Evolutionary conservation across 371 early-diverging fungal species (phyloP).

Genomic region (Massospora cicadina): DNA sequence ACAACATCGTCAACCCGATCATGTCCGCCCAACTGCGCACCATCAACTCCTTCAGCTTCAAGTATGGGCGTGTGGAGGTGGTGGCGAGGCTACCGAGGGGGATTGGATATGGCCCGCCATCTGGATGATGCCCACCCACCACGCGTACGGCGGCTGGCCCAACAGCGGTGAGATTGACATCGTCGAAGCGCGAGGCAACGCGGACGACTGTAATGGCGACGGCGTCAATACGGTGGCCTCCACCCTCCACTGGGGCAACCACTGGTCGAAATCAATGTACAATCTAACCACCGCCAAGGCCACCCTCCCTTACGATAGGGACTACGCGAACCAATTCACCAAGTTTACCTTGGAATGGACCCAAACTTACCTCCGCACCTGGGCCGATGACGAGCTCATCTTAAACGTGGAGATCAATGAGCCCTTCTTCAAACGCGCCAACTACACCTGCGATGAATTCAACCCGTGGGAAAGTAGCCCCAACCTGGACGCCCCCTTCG

Average conservation of each 20-base stretch:
- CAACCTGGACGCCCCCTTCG: constrained; percentile 38
- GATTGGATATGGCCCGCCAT: constrained; percentile 51
- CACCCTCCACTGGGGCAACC: constrained; percentile 9
- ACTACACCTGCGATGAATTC: no score
- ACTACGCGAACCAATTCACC: constrained; percentile 25
- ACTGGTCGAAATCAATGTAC: not conserved
- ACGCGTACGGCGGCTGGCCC: constrained; percentile 48
- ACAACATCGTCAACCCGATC: constrained; percentile 42
- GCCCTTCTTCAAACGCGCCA: constrained; percentile 16
- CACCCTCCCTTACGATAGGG: constrained; percentile 14
- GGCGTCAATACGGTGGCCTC: constrained; percentile 4
- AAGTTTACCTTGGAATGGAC: constrained; percentile 37
- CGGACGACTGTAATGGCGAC: constrained; percentile 17
- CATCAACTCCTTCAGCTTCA: constrained; percentile 25
- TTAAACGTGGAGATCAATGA: constrained; percentile 27
- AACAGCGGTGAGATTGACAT: constrained; percentile 35
- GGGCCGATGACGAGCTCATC: constrained; percentile 31
- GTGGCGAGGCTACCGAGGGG: constrained; percentile 41
- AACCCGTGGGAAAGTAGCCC: constrained; percentile 33
- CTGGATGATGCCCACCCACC: constrained; percentile 47
- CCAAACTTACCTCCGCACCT: constrained; percentile 32
- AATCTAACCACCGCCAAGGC: constrained; percentile 6
- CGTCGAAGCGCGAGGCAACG: constrained; percentile 38
- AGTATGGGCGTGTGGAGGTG: constrained; percentile 42
- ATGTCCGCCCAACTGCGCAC: constrained; percentile 35